Evolutionary conservation across 2,329 filamentous ascomycete genomes (phyloP).

Genomic region (Fusarium chaquense): DNA sequence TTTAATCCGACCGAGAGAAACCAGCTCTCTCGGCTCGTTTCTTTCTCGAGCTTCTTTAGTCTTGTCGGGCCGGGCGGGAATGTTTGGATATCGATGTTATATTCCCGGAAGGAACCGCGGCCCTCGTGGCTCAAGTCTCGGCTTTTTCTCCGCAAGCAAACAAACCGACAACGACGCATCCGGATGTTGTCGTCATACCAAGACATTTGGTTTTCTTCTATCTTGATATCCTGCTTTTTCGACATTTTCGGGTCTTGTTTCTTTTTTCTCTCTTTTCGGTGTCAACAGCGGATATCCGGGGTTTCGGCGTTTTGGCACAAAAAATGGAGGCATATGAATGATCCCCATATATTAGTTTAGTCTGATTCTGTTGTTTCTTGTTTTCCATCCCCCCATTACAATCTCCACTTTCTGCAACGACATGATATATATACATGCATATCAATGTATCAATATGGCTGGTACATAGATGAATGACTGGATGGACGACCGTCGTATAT

Average conservation of each 20-base stretch:
- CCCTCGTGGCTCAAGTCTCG: conserved; percentile 10
- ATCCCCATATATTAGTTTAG: conserved; percentile 1
- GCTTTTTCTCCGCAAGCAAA: conserved; percentile 23
- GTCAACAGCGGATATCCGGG: conserved; percentile 30
- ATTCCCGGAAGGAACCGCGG: conserved; percentile 15
- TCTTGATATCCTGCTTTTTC: conserved; percentile 1
- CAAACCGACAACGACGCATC: conserved; percentile 11
- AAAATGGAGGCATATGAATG: conserved; percentile 18
- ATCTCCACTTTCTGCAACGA: conserved; percentile 27
- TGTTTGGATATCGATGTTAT: not conserved
- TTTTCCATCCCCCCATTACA: not conserved
- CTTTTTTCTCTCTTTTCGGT: not conserved
- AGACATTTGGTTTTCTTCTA: not conserved
- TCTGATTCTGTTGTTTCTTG: not conserved
- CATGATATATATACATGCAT: not conserved
- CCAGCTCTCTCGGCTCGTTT: not conserved
- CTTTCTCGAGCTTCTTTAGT: not conserved
- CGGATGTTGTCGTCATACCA: conserved; percentile 18
- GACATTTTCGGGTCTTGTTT: not conserved
- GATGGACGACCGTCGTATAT: conserved; percentile 30
- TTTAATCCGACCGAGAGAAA: conserved; percentile 17
- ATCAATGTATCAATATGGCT: conserved; percentile 10
- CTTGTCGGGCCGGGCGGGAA: conserved; percentile 19
- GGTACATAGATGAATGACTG: conserved; percentile 19
- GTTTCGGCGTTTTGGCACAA: conserved; percentile 26